A percentile compares a stretch with the other conserved stretches of the same genome.
phyloP scores from a whole-genome alignment of 164 flowering plant species.

The Dillenia suffruticosa region DNA sequence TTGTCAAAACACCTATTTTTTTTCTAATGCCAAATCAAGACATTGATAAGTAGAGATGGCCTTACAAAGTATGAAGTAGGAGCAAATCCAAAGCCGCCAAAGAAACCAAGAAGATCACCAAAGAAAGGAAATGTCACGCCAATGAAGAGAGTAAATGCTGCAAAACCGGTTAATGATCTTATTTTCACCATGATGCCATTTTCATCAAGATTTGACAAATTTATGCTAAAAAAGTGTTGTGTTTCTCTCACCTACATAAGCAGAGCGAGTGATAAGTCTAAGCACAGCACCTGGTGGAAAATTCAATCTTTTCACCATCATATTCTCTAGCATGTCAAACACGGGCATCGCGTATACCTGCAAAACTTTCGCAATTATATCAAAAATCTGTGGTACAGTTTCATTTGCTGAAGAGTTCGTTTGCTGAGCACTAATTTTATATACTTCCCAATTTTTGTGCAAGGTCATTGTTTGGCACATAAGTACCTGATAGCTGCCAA shows the following conservation, averaged over 20 bases:
- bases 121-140: constrained; percentile 93
- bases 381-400: not conserved
- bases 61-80: constrained; percentile 90
- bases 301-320: constrained; percentile 38
- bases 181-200: not conserved
- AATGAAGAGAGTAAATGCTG: constrained; percentile 74
- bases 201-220: not conserved
- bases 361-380: not conserved
- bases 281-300: constrained; percentile 53
- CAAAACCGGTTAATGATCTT: not conserved
- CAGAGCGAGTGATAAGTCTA: constrained; percentile 59
- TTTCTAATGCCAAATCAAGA: not conserved
- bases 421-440: not conserved
- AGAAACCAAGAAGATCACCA: constrained; percentile 94
- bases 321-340: constrained; percentile 62
- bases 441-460: not conserved
- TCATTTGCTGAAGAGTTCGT: not conserved
- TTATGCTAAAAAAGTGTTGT: not conserved
- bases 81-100: constrained; percentile 93
- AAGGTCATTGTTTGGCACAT: not conserved
- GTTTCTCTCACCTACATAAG: constrained; percentile 67
- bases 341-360: constrained; percentile 97
- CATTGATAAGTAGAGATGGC: not conserved
- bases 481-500: constrained; percentile 88
- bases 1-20: not conserved